phyloP scores from a whole-genome alignment of 1,284 basidiomycete genomes.

The Thecaphora frezii region DNA sequence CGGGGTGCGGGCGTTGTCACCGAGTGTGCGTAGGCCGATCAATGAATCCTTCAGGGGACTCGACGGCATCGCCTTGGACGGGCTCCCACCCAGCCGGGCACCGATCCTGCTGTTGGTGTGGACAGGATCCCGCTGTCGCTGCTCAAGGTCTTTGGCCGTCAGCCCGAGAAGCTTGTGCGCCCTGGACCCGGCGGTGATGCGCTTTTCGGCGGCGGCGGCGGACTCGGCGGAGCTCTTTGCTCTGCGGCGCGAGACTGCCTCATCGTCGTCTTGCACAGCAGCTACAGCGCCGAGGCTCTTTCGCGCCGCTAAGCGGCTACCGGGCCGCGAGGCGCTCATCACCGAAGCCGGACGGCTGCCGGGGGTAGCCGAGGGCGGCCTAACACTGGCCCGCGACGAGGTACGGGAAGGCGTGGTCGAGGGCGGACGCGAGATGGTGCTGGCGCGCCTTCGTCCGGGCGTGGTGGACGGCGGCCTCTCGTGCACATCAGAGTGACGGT shows the following conservation, averaged over 20 bases:
- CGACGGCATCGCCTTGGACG: conserved; percentile 57
- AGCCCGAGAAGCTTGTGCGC: conserved; percentile 72
- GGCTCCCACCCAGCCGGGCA: conserved; percentile 1
- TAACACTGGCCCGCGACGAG: conserved; percentile 28
- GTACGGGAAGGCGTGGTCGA: conserved; percentile 30
- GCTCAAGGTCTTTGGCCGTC: conserved; percentile 38
- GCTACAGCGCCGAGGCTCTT: conserved; percentile 28
- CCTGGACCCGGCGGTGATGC: conserved; percentile 76
- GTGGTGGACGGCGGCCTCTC: conserved; percentile 27
- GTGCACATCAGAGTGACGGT: conserved; percentile 28
- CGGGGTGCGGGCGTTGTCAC: neutral
- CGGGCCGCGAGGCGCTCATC: conserved; percentile 33
- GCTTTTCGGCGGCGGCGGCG: conserved; percentile 55
- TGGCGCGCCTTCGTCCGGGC: conserved; percentile 26
- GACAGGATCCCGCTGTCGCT: conserved; percentile 64
- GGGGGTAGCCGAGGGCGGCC: conserved; percentile 31
- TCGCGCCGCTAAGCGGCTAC: conserved; percentile 33
- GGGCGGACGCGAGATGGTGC: conserved; percentile 19
- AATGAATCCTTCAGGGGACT: conserved; percentile 39
- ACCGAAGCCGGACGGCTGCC: conserved; percentile 31
- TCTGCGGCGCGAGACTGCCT: conserved; percentile 14
- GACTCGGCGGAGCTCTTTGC: conserved; percentile 36
- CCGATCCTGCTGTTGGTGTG: conserved; percentile 49
- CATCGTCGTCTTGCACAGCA: conserved; percentile 11
- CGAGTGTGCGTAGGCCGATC: too few species aligned